phyloP scores from a whole-genome alignment of 1,284 basidiomycete species.

The Stygiomarasmius scandens region DNA sequence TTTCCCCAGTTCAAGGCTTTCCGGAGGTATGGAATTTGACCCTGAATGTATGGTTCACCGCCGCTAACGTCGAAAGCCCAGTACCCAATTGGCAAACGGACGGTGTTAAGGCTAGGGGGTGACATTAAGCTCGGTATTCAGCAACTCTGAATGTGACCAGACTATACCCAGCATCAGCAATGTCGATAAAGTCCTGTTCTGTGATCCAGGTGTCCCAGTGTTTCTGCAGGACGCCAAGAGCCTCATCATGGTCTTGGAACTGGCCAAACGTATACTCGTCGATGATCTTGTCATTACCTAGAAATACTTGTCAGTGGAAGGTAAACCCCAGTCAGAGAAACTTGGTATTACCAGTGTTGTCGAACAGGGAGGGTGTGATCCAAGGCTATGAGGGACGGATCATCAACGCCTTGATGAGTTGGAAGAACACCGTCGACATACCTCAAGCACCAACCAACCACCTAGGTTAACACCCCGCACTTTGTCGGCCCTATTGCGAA shows the following conservation, averaged over 20 bases:
- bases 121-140: constrained; percentile 13
- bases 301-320: neutral
- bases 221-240: constrained; percentile 50
- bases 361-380: constrained; percentile 87
- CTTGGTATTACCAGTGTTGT: constrained; percentile 54
- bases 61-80: constrained; percentile 89
- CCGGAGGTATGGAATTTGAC: constrained; percentile 73
- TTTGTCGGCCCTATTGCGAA: constrained; percentile 51
- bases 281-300: constrained; percentile 58
- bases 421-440: constrained; percentile 26
- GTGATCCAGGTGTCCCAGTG: constrained; percentile 88
- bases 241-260: constrained; percentile 54
- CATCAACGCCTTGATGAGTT: neutral
- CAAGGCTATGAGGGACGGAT: constrained; percentile 56
- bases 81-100: constrained; percentile 87
- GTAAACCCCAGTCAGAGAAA: neutral
- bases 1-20: constrained; percentile 81
- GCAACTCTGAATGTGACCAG: neutral
- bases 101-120: constrained; percentile 62
- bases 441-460: constrained; percentile 82
- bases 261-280: constrained; percentile 89
- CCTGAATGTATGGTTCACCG: constrained; percentile 86
- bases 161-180: constrained; percentile 71
- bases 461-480: constrained; percentile 77
- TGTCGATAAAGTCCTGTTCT: constrained; percentile 72